A percentile compares a stretch with the other conserved stretches of the same genome.
Conservation (phyloP, 176 grass and related monocot genomes). For the Musa acuminata region DNA sequence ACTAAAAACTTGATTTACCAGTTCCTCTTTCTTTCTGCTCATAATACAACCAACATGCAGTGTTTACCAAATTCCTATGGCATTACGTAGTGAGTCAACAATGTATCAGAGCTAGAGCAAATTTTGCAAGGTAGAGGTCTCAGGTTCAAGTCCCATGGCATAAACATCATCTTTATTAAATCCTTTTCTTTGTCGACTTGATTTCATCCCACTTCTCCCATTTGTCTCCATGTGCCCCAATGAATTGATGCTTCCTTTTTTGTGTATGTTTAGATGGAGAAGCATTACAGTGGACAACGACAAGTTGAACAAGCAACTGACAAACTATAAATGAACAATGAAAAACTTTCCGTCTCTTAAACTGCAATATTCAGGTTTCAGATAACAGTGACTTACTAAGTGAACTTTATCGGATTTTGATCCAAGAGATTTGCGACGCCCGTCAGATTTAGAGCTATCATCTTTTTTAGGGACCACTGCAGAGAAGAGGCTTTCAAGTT, state of each 20-base stretch:
- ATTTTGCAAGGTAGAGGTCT: no score
- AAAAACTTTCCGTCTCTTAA: neutral
- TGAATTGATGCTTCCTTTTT: neutral
- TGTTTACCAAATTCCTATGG: no score
- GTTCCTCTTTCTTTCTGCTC: no score
- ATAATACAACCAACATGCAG: no score
- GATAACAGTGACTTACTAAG: constrained; percentile 41
- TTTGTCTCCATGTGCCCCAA: no score
- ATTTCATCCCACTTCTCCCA: no score
- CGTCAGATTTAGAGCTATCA: constrained; percentile 56
- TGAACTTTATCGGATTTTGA: constrained; percentile 96
- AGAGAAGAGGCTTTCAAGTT: constrained; percentile 85
- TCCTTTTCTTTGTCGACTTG: no score
- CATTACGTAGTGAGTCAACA: no score
- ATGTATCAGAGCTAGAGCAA: no score
- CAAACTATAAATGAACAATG: neutral
- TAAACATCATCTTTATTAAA: no score
- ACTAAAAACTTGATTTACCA: no score
- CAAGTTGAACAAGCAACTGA: neutral
- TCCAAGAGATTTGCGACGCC: constrained; percentile 82
- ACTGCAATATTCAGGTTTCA: neutral
- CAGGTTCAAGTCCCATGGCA: no score
- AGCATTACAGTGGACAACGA: neutral
- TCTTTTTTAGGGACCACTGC: constrained; percentile 59
- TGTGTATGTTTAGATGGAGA: neutral